Percentiles rank a stretch among this genome's conserved stretches.
phyloP scores from a whole-genome alignment of 768 basidiomycete species.

The Holtermanniella nyarrowii region DNA sequence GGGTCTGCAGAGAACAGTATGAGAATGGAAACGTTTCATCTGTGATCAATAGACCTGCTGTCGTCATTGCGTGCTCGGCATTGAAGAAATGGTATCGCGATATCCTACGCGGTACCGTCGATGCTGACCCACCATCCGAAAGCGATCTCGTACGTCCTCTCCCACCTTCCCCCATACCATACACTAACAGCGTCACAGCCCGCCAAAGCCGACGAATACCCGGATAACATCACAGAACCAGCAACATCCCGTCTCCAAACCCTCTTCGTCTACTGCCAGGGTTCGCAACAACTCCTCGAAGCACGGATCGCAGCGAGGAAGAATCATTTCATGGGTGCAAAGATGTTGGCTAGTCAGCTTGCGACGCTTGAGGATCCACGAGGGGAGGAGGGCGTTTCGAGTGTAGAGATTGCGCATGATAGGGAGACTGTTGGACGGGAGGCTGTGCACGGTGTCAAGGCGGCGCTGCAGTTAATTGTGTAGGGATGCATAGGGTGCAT shows the following conservation, averaged over 20 bases:
- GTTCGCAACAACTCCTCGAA: slow-evolving; percentile 29
- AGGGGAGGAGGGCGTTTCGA: slow-evolving; percentile 28
- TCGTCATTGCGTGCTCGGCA: slow-evolving; percentile 80
- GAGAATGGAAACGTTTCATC: slow-evolving; percentile 17
- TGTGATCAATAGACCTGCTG: slow-evolving; percentile 44
- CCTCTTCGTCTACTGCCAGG: slow-evolving; percentile 60
- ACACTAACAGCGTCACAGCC: slow-evolving; percentile 13
- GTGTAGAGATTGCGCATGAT: slow-evolving; percentile 27
- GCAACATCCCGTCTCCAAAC: slow-evolving; percentile 47
- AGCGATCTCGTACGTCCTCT: slow-evolving; percentile 30
- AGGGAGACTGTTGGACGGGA: slow-evolving; percentile 29
- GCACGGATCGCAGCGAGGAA: slow-evolving; percentile 35
- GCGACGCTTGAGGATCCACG: slow-evolving; percentile 35
- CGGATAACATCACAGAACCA: slow-evolving; percentile 34
- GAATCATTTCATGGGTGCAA: slow-evolving; percentile 36
- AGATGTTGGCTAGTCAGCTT: slow-evolving; percentile 38
- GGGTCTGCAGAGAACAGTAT: slow-evolving; percentile 37
- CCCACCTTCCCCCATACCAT: background rate
- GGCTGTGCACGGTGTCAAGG: too few species aligned
- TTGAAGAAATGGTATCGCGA: slow-evolving; percentile 72
- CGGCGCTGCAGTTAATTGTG: too few species aligned
- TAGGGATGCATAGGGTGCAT: too few species aligned
- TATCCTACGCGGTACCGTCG: slow-evolving; percentile 56
- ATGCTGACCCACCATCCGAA: slow-evolving; percentile 25
- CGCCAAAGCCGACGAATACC: slow-evolving; percentile 17